These are phyloP conservation scores for Plectosphaerella sp. DNA, from an alignment of 2,329 filamentous ascomycete genomes.

Conservation along the genomic window DNA sequence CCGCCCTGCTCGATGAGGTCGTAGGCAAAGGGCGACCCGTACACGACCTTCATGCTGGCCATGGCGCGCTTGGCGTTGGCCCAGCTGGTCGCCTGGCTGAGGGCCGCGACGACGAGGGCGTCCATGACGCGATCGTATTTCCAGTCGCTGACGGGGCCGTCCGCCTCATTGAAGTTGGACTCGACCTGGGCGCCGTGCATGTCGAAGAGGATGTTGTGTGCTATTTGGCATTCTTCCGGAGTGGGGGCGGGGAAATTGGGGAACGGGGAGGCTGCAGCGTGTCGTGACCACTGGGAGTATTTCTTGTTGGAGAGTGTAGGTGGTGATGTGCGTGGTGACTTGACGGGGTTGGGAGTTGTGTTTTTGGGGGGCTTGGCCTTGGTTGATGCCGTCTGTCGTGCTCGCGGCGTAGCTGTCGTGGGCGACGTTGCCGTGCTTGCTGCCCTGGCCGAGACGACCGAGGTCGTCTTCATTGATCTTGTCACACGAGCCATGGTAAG, in stretches of 20 bases:
- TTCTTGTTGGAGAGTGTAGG: conserved; percentile 1
- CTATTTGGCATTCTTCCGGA: not conserved
- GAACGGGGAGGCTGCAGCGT: conserved; percentile 1
- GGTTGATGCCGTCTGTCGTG: too few species aligned
- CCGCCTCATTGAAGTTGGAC: conserved; percentile 1
- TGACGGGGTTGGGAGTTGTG: too few species aligned
- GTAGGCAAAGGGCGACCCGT: conserved; percentile 4
- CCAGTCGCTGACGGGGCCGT: not conserved
- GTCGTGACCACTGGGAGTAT: not conserved
- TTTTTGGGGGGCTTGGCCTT: too few species aligned
- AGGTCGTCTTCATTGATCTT: too few species aligned
- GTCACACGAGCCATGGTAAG: too few species aligned
- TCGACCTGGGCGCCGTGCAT: conserved; percentile 3
- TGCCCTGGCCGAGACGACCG: too few species aligned
- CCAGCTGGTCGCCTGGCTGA: conserved; percentile 5
- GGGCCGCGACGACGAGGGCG: conserved; percentile 5
- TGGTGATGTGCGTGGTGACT: not conserved
- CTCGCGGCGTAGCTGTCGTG: too few species aligned
- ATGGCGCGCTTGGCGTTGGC: conserved; percentile 5
- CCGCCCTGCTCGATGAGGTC: conserved; percentile 2
- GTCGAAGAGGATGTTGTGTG: not conserved
- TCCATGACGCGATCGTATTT: conserved; percentile 1
- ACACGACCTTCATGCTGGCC: conserved; percentile 3
- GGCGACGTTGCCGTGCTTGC: too few species aligned
- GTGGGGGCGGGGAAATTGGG: not conserved